Conservation (phyloP, 2,329 filamentous ascomycete species). For the Cryphonectria parasitica region DNA sequence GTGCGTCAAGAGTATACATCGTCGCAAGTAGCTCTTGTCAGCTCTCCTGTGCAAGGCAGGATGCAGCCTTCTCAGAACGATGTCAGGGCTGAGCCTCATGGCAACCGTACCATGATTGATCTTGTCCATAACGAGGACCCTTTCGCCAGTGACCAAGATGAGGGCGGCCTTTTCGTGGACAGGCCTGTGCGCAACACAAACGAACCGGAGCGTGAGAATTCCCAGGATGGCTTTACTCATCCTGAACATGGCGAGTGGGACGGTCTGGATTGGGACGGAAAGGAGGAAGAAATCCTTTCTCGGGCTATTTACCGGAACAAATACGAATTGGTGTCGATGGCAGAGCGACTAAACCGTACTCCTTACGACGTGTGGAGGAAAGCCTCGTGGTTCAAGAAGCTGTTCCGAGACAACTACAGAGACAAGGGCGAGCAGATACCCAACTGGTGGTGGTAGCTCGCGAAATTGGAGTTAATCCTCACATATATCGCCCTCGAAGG, state of each 20-base stretch:
- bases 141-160: neutral
- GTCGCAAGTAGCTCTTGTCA: neutral
- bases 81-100: neutral
- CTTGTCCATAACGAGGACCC: neutral
- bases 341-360: slow-evolving; percentile 13
- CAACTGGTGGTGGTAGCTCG: slow-evolving; percentile 11
- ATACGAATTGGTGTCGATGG: slow-evolving; percentile 19
- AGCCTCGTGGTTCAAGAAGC: slow-evolving; percentile 15
- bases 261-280: slow-evolving; percentile 14
- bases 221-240: neutral
- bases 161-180: slow-evolving; percentile 4
- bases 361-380: slow-evolving; percentile 19
- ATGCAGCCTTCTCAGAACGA: neutral
- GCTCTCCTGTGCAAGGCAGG: neutral
- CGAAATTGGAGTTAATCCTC: neutral
- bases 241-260: neutral
- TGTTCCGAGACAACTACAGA: slow-evolving; percentile 14
- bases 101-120: neutral
- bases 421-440: slow-evolving; percentile 18
- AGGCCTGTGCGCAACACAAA: neutral
- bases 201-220: neutral
- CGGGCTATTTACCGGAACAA: slow-evolving; percentile 4
- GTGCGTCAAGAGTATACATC: neutral
- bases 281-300: slow-evolving; percentile 14
- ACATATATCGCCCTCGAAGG: neutral